phyloP scores from a whole-genome alignment of 768 basidiomycete genomes.

The Psilocybe cyanescens region DNA sequence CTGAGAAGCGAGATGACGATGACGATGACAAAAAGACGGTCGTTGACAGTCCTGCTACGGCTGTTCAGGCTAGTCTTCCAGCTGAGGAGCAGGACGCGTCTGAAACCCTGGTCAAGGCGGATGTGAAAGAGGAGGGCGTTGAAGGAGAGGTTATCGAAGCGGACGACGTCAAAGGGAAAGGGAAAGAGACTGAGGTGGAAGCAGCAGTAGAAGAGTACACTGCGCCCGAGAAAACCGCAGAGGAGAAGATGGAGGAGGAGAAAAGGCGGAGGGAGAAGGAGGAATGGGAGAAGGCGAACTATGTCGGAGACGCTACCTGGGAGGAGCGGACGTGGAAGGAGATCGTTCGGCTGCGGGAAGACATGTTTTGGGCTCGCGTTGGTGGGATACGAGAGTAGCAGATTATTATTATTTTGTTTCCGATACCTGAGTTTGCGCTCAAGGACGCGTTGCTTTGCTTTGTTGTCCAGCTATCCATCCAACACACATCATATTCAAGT shows the following conservation, averaged over 20 bases:
- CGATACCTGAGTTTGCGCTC: not conserved
- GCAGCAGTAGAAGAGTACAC: conserved; percentile 3
- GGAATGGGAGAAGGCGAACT: conserved; percentile 37
- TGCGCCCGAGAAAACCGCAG: not conserved
- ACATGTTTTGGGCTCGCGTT: conserved; percentile 86
- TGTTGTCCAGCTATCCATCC: not conserved
- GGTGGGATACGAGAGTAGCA: conserved; percentile 47
- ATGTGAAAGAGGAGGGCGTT: not conserved
- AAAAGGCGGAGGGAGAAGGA: conserved; percentile 17
- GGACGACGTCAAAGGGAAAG: not conserved
- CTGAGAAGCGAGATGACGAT: conserved; percentile 9
- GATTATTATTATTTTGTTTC: not conserved
- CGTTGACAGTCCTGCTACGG: not conserved
- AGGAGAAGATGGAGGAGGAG: conserved; percentile 10
- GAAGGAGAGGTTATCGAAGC: not conserved
- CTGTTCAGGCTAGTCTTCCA: not conserved
- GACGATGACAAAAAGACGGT: conserved; percentile 2
- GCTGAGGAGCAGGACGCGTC: conserved; percentile 10
- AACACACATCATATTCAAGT: not conserved
- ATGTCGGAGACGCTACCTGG: conserved; percentile 75
- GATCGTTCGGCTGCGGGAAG: conserved; percentile 70
- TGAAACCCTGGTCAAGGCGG: not conserved
- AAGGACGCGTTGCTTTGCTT: not conserved
- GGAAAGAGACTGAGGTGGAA: not conserved
- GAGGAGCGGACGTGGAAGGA: conserved; percentile 89